Evolutionary conservation across 148 eudicot species (phyloP).

Genomic region (Rhododendron vialii): DNA sequence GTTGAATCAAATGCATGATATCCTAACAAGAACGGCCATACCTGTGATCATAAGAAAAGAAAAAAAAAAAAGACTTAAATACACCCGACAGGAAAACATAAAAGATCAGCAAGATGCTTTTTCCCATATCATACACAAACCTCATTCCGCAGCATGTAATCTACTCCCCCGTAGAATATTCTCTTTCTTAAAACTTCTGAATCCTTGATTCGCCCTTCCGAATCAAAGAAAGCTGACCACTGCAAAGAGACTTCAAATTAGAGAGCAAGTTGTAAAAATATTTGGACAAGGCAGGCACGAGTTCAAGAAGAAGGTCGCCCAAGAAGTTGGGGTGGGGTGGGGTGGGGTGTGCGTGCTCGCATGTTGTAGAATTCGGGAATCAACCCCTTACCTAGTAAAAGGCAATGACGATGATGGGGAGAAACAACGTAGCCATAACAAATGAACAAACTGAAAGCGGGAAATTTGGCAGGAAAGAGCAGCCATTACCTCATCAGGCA

Average conservation of each 20-base stretch:
- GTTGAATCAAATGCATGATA: slow-evolving; percentile 75
- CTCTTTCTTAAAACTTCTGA: slow-evolving; percentile 66
- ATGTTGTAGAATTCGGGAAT: not conserved
- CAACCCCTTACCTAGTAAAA: not conserved
- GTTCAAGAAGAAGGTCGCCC: not conserved
- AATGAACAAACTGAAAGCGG: not conserved
- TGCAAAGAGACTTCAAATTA: slow-evolving; percentile 31
- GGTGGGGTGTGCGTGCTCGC: not conserved
- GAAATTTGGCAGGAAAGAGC: slow-evolving; percentile 12
- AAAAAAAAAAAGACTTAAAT: not conserved
- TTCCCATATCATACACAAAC: slow-evolving; percentile 29
- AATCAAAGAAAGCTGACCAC: slow-evolving; percentile 80
- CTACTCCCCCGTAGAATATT: slow-evolving; percentile 90
- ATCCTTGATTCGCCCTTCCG: slow-evolving; percentile 77
- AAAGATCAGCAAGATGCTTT: not conserved
- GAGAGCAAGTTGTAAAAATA: not conserved
- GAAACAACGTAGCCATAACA: not conserved
- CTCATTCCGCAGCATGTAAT: slow-evolving; percentile 68
- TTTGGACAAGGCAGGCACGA: not conserved
- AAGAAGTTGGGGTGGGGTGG: not conserved
- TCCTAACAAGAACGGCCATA: slow-evolving; percentile 87
- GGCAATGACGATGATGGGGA: not conserved
- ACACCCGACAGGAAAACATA: not conserved
- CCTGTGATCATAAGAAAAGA: slow-evolving; percentile 35
- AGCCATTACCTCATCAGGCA: slow-evolving; percentile 60